These are phyloP conservation scores for Diaporthe helianthi DNA, from an alignment of 2,329 filamentous ascomycete species.

Conservation along the genomic window DNA sequence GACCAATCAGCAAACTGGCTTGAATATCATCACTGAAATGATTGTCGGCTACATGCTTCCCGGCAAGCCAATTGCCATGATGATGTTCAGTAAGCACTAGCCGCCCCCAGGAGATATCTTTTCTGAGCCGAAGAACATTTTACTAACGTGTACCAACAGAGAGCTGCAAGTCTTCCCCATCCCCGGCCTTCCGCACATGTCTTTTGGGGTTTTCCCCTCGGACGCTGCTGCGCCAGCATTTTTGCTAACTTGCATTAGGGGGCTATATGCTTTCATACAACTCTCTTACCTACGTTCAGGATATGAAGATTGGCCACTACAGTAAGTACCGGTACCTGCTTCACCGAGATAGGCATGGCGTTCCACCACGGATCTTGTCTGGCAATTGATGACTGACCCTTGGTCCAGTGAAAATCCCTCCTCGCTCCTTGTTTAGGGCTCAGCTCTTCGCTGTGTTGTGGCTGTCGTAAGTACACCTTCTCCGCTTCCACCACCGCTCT, in stretches of 20 bases:
- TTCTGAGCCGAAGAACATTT: neutral
- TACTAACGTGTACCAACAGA: neutral
- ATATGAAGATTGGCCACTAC: conserved; percentile 33
- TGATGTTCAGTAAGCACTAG: conserved; percentile 14
- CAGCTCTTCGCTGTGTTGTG: conserved; percentile 15
- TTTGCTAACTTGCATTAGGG: neutral
- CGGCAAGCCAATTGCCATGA: conserved; percentile 4
- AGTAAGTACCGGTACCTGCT: neutral
- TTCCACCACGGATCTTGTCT: neutral
- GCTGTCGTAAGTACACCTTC: neutral
- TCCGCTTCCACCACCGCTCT: neutral
- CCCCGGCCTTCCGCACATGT: neutral
- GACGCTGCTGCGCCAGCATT: too few species aligned
- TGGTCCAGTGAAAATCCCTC: conserved; percentile 23
- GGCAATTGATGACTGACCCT: neutral
- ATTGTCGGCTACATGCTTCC: conserved; percentile 30
- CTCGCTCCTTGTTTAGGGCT: conserved; percentile 19
- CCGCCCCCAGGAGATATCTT: neutral
- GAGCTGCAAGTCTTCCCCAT: neutral
- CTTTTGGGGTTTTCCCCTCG: neutral
- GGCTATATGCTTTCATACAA: conserved; percentile 11
- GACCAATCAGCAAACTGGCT: conserved; percentile 31
- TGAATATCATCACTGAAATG: conserved; percentile 29
- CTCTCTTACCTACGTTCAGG: conserved; percentile 38
- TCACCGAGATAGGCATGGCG: too few species aligned